Evolutionary conservation across 148 eudicot species (phyloP).

Genomic region (Linanthus parryae): DNA sequence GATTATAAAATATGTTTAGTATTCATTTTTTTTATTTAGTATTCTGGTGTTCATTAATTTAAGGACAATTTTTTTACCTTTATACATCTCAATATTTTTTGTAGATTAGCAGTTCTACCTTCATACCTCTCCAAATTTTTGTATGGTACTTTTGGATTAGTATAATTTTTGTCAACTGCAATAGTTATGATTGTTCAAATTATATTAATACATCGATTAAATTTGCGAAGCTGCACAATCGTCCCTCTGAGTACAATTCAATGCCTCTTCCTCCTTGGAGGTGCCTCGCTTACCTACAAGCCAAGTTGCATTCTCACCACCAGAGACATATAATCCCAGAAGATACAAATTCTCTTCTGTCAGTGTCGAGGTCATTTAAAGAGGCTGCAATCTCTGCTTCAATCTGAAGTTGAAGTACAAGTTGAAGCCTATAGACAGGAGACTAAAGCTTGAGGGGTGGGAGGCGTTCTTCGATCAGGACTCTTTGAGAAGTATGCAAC

Average conservation of each 20-base stretch:
- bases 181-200: no score
- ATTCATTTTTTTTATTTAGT: no score
- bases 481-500: slow-evolving; percentile 29
- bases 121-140: no score
- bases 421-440: slow-evolving; percentile 42
- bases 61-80: no score
- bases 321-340: slow-evolving; percentile 34
- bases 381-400: slow-evolving; percentile 56
- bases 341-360: no score
- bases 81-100: no score
- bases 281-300: slow-evolving; percentile 72
- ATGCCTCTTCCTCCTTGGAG: slow-evolving; percentile 99
- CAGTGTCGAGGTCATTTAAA: slow-evolving; percentile 63
- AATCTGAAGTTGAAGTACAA: slow-evolving; percentile 40
- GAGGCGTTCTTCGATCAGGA: slow-evolving; percentile 26
- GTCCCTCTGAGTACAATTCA: slow-evolving; percentile 78
- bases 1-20: no score
- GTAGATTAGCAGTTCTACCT: no score
- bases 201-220: no score
- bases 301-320: slow-evolving; percentile 78
- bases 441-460: slow-evolving; percentile 40
- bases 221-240: slow-evolving; percentile 70
- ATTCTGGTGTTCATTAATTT: no score
- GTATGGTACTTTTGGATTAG: no score
- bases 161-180: no score